A percentile compares a stretch with the other conserved stretches of the same genome.
Conservation (phyloP, 441 rosid species). For the Omphalea diandra region DNA sequence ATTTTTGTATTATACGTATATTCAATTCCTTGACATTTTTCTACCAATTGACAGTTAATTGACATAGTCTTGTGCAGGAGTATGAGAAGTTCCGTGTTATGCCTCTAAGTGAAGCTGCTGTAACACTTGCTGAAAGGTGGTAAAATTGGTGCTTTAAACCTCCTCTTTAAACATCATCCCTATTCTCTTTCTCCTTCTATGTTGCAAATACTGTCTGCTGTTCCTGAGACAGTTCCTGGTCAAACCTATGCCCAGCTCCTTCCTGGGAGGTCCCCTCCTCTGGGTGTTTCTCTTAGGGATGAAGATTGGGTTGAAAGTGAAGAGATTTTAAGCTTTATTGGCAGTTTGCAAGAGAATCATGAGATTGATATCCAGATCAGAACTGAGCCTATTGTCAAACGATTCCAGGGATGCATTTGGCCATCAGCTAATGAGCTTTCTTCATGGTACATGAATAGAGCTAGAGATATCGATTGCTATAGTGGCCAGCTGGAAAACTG, state of each 20-base stretch:
- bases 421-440: conserved; percentile 67
- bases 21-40: conserved; percentile 25
- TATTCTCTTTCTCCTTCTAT: conserved; percentile 67
- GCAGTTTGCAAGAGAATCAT: conserved; percentile 49
- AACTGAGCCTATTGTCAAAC: conserved; percentile 81
- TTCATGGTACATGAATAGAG: conserved; percentile 85
- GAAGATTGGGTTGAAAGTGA: conserved; percentile 99
- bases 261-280: conserved; percentile 80
- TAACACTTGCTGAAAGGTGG: conserved; percentile 88
- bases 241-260: conserved; percentile 91
- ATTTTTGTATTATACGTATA: too few relatives aligned
- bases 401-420: conserved; percentile 61
- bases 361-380: conserved; percentile 50
- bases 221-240: conserved; percentile 93
- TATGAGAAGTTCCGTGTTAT: conserved; percentile 72
- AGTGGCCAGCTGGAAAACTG: conserved; percentile 95
- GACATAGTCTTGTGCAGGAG: conserved; percentile 62
- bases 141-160: conserved; percentile 91
- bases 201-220: conserved; percentile 71
- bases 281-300: conserved; percentile 72
- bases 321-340: conserved; percentile 62
- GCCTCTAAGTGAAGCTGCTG: conserved; percentile 69
- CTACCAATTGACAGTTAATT: conserved; percentile 41
- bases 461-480: conserved; percentile 79
- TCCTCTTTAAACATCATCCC: conserved; percentile 95